A percentile compares a stretch with the other conserved stretches of the same genome.
These are phyloP conservation scores for Lentinula raphanica DNA, from an alignment of 768 basidiomycete genomes.

Conservation along the genomic window DNA sequence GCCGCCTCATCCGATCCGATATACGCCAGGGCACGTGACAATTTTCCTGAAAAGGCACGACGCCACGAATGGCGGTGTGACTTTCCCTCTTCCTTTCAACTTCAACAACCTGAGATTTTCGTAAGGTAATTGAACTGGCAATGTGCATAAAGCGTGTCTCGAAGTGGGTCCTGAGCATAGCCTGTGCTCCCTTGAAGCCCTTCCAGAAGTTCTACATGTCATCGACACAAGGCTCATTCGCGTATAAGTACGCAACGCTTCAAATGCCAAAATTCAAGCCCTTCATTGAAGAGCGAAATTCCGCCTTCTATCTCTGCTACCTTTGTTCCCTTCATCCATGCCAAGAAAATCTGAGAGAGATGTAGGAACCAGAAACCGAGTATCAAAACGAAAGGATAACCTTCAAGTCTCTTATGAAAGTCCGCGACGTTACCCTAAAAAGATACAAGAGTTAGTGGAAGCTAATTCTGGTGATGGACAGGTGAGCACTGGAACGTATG, in stretches of 20 bases:
- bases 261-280: not conserved
- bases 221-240: not conserved
- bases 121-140: not conserved
- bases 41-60: not conserved
- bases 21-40: no score
- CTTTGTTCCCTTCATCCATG: not conserved
- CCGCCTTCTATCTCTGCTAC: not conserved
- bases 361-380: not conserved
- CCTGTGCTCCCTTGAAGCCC: not conserved
- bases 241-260: not conserved
- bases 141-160: not conserved
- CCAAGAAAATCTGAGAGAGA: not conserved
- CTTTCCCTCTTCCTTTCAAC: not conserved
- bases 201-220: not conserved
- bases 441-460: not conserved
- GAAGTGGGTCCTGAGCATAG: not conserved
- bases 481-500: not conserved
- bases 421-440: not conserved
- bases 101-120: not conserved
- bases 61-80: not conserved
- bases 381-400: not conserved
- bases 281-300: not conserved
- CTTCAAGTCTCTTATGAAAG: not conserved
- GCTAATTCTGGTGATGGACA: not conserved
- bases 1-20: no score